Evolutionary conservation across 73 alveolate species (phyloP).

Genomic region (Paramecium sonneborni): DNA sequence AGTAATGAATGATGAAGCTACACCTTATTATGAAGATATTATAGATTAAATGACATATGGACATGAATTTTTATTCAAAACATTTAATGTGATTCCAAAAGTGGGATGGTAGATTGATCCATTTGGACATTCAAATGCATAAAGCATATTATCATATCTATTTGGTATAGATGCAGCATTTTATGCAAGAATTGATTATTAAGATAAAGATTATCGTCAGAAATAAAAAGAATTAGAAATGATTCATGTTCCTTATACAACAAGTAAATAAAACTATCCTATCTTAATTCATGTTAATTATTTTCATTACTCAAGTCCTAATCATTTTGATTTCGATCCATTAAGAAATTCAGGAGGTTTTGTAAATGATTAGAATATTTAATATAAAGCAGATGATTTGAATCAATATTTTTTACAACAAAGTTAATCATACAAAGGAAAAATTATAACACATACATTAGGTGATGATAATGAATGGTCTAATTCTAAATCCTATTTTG

Average conservation of each 20-base stretch:
- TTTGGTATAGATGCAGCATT: conserved; percentile 92
- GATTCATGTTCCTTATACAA: conserved; percentile 76
- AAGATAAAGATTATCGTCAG: conserved; percentile 82
- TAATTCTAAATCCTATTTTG: conserved; percentile 71
- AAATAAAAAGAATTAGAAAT: conserved; percentile 81
- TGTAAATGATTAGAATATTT: conserved; percentile 56
- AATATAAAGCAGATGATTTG: conserved; percentile 60
- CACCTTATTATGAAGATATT: conserved; percentile 83
- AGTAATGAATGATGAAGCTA: conserved; percentile 94
- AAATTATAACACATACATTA: conserved; percentile 73
- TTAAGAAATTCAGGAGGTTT: background rate
- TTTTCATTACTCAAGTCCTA: conserved; percentile 80
- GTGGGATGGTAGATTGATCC: conserved; percentile 98
- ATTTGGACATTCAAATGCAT: conserved; percentile 92
- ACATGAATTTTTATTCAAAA: conserved; percentile 82
- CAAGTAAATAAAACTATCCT: conserved; percentile 41
- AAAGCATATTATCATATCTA: conserved; percentile 83
- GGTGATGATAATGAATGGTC: conserved; percentile 83
- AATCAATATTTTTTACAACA: conserved; percentile 57
- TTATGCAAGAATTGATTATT: conserved; percentile 88
- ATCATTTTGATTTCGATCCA: conserved; percentile 67
- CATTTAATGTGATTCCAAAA: conserved; percentile 83
- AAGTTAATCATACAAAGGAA: conserved; percentile 68
- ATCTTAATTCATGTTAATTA: conserved; percentile 77
- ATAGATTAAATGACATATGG: conserved; percentile 87